These are phyloP conservation scores for Biancaea sappan DNA, from an alignment of 306 rosid genomes.

Conservation along the genomic window DNA sequence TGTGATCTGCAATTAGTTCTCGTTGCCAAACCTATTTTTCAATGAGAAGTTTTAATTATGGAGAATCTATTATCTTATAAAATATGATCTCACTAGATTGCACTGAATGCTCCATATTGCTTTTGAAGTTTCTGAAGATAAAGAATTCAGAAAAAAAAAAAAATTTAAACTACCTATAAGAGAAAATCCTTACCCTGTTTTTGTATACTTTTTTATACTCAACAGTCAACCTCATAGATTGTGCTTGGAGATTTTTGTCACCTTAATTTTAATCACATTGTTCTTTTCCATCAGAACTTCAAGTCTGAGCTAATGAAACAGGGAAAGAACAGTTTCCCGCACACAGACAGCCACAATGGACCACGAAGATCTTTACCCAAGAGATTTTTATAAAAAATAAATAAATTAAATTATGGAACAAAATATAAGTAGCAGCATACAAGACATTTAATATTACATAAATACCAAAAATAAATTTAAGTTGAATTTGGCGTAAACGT, in stretches of 20 bases:
- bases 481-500: not conserved
- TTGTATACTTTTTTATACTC: slow-evolving; percentile 8
- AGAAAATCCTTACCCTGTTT: slow-evolving; percentile 10
- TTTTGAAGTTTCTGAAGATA: not conserved
- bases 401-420: no score
- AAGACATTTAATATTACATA: no score
- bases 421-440: no score
- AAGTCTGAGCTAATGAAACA: no score
- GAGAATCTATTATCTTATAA: slow-evolving; percentile 1
- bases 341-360: no score
- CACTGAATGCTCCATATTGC: not conserved
- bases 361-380: no score
- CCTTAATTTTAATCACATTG: no score
- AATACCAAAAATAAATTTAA: no score
- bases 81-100: not conserved
- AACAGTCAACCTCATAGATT: not conserved
- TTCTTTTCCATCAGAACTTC: no score
- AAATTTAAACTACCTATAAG: not conserved
- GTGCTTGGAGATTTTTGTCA: no score
- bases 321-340: no score
- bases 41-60: not conserved
- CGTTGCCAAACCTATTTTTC: slow-evolving; percentile 13
- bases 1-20: slow-evolving; percentile 11
- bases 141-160: not conserved
- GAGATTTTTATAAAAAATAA: no score